phyloP scores from a whole-genome alignment of 2,329 filamentous ascomycete genomes.

The Colletotrichum brevisporum region DNA sequence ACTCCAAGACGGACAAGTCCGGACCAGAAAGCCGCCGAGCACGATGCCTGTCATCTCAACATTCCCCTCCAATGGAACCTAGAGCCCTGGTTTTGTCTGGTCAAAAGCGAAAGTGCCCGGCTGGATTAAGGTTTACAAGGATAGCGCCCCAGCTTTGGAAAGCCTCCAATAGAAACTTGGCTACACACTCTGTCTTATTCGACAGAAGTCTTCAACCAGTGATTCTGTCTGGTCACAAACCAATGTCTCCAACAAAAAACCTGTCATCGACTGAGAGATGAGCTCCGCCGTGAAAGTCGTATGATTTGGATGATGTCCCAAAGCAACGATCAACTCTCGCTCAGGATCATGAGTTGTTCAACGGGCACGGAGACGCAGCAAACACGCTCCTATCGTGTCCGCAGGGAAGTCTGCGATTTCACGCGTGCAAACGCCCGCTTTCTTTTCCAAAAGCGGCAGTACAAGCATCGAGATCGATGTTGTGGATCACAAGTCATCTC shows the following conservation, averaged over 20 bases:
- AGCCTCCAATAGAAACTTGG: neutral
- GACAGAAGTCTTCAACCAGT: slow-evolving; percentile 5
- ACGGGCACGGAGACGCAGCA: too few relatives aligned
- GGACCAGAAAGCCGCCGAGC: neutral
- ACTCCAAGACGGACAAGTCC: neutral
- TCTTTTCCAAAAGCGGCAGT: neutral
- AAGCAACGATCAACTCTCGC: too few relatives aligned
- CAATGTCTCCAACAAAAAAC: neutral
- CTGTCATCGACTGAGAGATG: too few relatives aligned
- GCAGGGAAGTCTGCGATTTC: neutral
- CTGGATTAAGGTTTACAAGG: slow-evolving; percentile 2
- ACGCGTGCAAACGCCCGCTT: neutral
- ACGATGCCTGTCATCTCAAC: slow-evolving; percentile 8
- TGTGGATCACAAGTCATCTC: slow-evolving; percentile 3
- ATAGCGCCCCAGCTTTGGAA: neutral
- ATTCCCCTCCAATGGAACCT: neutral
- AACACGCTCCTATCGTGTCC: neutral
- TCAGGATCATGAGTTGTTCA: too few relatives aligned
- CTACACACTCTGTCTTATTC: neutral
- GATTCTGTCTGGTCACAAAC: neutral
- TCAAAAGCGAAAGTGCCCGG: slow-evolving; percentile 7
- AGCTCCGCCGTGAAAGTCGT: neutral
- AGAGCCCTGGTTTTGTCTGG: neutral
- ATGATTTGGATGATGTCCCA: neutral
- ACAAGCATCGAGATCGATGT: neutral